A percentile compares a stretch with the other conserved stretches of the same genome.
Evolutionary conservation across 495 filamentous ascomycete species (phyloP).

Genomic region (Hypoxylon subgilvum): DNA sequence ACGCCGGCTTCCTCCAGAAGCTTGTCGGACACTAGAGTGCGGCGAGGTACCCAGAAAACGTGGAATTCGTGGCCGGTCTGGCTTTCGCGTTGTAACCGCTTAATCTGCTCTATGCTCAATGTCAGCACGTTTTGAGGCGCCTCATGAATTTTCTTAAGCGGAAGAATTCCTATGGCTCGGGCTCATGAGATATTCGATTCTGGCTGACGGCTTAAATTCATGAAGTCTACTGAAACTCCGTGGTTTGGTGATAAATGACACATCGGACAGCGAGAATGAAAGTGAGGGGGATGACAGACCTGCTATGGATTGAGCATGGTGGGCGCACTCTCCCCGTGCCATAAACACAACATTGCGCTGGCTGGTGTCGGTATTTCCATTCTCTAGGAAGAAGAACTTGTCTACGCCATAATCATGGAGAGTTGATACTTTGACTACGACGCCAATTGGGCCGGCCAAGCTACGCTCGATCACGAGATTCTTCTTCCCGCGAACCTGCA

Average conservation of each 20-base stretch:
- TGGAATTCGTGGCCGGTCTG: constrained; percentile 92
- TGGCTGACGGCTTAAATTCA: constrained; percentile 27
- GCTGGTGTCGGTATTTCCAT: constrained; percentile 86
- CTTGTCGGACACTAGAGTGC: constrained; percentile 88
- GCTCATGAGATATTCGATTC: constrained; percentile 19
- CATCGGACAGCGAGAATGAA: constrained; percentile 4
- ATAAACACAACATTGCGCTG: constrained; percentile 97
- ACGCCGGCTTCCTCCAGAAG: constrained; percentile 93
- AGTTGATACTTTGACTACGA: constrained; percentile 90
- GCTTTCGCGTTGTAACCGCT: constrained; percentile 80
- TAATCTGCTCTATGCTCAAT: constrained; percentile 77
- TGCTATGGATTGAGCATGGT: constrained; percentile 80
- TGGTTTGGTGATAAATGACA: constrained; percentile 20
- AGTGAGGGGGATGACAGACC: constrained; percentile 66
- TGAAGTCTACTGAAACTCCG: constrained; percentile 36
- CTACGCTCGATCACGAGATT: constrained; percentile 92
- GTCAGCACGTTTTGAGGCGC: constrained; percentile 44
- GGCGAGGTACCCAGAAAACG: constrained; percentile 89
- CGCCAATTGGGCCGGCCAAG: constrained; percentile 84
- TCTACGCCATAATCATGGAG: constrained; percentile 91
- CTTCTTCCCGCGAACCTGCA: constrained; percentile 95
- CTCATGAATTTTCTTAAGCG: constrained; percentile 1
- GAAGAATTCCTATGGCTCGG: constrained; percentile 24
- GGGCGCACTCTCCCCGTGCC: constrained; percentile 83
- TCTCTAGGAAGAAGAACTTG: constrained; percentile 92